Conservation (phyloP, 73 alveolate species). For the Paramecium primaurelia region DNA sequence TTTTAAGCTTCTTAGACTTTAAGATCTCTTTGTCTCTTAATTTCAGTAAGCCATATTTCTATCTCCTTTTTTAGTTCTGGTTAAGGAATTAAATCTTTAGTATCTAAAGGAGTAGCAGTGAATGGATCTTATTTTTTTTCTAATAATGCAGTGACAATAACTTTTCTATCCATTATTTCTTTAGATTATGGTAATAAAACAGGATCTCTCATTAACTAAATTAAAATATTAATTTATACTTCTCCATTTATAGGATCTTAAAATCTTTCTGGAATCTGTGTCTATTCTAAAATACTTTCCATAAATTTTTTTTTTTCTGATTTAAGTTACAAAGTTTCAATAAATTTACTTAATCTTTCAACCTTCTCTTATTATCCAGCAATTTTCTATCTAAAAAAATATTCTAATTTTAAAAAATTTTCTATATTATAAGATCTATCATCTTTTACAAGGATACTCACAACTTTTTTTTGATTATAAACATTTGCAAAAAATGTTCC, state of each 20-base stretch:
- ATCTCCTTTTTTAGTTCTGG: constrained; percentile 42
- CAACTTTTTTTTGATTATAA: not conserved
- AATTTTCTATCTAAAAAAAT: not conserved
- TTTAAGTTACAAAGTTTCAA: not conserved
- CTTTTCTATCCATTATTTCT: constrained; percentile 38
- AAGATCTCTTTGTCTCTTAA: not conserved
- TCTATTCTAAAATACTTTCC: not conserved
- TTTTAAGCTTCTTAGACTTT: not conserved
- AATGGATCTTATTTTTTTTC: constrained; percentile 30
- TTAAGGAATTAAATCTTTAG: not conserved
- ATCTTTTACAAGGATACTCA: not conserved
- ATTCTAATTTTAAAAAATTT: not conserved
- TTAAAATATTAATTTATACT: not conserved
- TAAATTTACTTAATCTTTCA: not conserved
- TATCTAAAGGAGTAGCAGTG: not conserved
- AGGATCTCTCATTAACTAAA: constrained; percentile 50
- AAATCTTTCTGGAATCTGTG: constrained; percentile 49
- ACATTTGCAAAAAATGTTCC: not conserved
- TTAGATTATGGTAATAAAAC: constrained; percentile 35
- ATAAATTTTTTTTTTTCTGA: not conserved
- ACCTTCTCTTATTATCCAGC: not conserved
- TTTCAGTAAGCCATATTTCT: not conserved
- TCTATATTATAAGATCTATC: not conserved
- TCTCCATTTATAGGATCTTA: constrained; percentile 39
- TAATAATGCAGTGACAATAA: not conserved